phyloP scores from a whole-genome alignment of 208 protist species.

The Porcisia hertigi region DNA sequence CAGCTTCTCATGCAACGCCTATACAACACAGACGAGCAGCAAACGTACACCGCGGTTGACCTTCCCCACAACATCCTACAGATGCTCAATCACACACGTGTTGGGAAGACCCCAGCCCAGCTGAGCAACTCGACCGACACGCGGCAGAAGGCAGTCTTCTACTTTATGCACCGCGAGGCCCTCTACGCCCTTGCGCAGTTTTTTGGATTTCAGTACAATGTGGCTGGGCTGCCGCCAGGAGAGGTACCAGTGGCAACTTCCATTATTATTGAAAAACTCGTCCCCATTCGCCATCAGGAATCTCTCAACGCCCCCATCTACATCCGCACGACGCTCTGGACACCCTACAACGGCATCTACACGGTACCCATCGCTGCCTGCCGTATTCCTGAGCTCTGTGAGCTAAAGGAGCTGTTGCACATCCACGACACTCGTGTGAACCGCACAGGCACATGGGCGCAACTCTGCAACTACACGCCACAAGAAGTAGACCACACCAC shows the following conservation, averaged over 20 bases:
- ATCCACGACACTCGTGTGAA: conserved; percentile 61
- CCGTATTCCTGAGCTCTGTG: conserved; percentile 73
- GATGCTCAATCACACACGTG: conserved; percentile 47
- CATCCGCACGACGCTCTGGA: conserved; percentile 64
- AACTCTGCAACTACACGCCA: conserved; percentile 68
- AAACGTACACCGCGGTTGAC: conserved; percentile 83
- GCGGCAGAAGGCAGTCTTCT: conserved; percentile 70
- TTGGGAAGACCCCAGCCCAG: conserved; percentile 29
- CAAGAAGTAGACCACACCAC: conserved; percentile 79
- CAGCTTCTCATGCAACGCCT: conserved; percentile 74
- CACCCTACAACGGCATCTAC: conserved; percentile 64
- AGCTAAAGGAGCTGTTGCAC: conserved; percentile 54
- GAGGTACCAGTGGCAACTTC: conserved; percentile 75
- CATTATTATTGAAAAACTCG: conserved; percentile 78
- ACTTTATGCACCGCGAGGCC: conserved; percentile 84
- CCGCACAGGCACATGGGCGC: conserved; percentile 75
- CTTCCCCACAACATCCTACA: conserved; percentile 65
- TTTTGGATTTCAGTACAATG: conserved; percentile 75
- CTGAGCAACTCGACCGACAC: conserved; percentile 74
- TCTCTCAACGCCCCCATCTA: conserved; percentile 51
- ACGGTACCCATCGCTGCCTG: conserved; percentile 57
- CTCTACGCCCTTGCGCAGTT: conserved; percentile 85
- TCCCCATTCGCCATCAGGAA: conserved; percentile 37
- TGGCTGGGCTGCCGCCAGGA: conserved; percentile 59
- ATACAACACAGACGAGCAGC: conserved; percentile 84